phyloP scores from a whole-genome alignment of 148 eudicot species.

The Amaranthus cruentus region DNA sequence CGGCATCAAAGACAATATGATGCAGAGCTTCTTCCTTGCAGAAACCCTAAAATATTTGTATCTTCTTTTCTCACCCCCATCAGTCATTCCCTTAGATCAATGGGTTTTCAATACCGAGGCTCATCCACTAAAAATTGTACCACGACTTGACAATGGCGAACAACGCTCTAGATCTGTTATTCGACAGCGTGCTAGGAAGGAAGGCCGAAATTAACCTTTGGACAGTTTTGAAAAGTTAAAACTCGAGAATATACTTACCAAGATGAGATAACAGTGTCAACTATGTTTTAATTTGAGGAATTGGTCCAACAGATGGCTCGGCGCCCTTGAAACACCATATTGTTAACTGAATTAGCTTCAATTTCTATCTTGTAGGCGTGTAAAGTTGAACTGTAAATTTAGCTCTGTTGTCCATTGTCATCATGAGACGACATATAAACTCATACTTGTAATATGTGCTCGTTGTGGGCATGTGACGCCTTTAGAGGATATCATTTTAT shows the following conservation, averaged over 20 bases:
- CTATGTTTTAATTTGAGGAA: conserved; percentile 3
- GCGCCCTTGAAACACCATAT: not conserved
- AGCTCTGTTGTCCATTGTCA: conserved; percentile 4
- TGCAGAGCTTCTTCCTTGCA: conserved; percentile 92
- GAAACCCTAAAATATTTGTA: conserved; percentile 82
- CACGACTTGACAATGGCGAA: conserved; percentile 33
- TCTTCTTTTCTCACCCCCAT: conserved; percentile 77
- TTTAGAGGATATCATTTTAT: conserved; percentile 1
- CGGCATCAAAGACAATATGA: conserved; percentile 86
- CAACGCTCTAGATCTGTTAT: conserved; percentile 37
- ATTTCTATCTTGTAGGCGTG: conserved; percentile 11
- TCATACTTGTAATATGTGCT: conserved; percentile 3
- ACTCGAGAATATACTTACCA: conserved; percentile 11
- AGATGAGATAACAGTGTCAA: conserved; percentile 6
- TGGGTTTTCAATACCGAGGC: conserved; percentile 97
- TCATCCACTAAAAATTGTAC: conserved; percentile 67
- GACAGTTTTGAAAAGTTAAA: conserved; percentile 14
- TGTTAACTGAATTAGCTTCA: conserved; percentile 7
- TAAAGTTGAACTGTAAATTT: conserved; percentile 18
- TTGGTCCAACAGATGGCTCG: not conserved
- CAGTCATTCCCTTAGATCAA: conserved; percentile 68
- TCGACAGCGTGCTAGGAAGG: conserved; percentile 60
- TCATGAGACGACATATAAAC: not conserved
- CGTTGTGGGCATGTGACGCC: not conserved
- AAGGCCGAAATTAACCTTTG: conserved; percentile 41